Evolutionary conservation across 2,329 filamentous ascomycete species (phyloP).

Genomic region (Pseudohalonectria lignicola): DNA sequence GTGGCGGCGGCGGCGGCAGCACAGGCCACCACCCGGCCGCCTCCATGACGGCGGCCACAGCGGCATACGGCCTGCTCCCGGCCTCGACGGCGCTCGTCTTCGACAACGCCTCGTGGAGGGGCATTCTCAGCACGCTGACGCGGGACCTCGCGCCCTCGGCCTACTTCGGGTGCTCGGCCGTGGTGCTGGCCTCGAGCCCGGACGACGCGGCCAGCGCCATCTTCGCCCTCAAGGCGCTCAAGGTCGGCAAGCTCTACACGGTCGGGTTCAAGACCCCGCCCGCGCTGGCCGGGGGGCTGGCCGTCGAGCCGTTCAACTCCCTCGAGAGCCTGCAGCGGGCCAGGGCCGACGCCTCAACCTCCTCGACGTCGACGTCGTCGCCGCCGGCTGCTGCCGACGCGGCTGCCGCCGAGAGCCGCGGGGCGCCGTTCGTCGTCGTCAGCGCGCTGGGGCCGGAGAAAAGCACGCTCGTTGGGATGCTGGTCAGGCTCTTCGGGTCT

Average conservation of each 20-base stretch:
- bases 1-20: constrained; percentile 5
- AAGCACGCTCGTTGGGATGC: constrained; percentile 64
- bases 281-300: constrained; percentile 52
- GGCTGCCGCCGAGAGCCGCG: constrained; percentile 5
- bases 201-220: constrained; percentile 70
- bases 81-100: constrained; percentile 52
- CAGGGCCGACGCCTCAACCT: constrained; percentile 26
- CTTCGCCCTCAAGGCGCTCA: constrained; percentile 66
- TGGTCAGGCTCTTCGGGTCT: constrained; percentile 62
- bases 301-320: constrained; percentile 70
- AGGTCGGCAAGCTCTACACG: constrained; percentile 70
- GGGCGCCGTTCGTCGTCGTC: constrained; percentile 67
- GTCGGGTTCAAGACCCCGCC: constrained; percentile 64
- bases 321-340: constrained; percentile 51
- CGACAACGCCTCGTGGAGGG: constrained; percentile 79
- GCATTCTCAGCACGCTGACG: constrained; percentile 70
- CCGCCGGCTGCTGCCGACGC: constrained; percentile 3
- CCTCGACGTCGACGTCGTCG: constrained; percentile 3
- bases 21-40: no score
- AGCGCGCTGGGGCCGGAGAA: constrained; percentile 72
- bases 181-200: constrained; percentile 62
- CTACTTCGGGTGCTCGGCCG: constrained; percentile 63
- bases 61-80: constrained; percentile 16
- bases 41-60: not conserved
- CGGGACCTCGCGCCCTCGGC: constrained; percentile 75